Conservation (phyloP, 1,284 basidiomycete genomes). For the Sanguinoderma infundibulare region DNA sequence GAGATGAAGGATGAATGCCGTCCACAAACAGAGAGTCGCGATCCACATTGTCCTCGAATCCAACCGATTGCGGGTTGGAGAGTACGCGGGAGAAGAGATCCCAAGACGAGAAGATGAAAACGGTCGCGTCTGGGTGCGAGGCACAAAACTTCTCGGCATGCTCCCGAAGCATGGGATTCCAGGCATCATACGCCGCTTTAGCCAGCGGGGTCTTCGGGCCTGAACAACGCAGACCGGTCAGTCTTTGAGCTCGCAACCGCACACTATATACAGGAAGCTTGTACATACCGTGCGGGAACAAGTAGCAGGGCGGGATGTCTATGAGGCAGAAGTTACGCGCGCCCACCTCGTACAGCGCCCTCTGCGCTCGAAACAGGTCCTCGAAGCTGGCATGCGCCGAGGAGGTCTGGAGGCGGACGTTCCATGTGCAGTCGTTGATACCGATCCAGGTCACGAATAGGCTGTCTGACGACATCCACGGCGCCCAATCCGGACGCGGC, state of each 20-base stretch:
- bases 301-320: slow-evolving; percentile 58
- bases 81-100: slow-evolving; percentile 47
- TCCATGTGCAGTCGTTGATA: slow-evolving; percentile 60
- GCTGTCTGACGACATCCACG: too few relatives aligned
- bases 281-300: slow-evolving; percentile 12
- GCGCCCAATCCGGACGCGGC: too few relatives aligned
- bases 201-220: slow-evolving; percentile 8
- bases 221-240: too few relatives aligned
- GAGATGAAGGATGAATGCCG: slow-evolving; percentile 13
- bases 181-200: slow-evolving; percentile 33
- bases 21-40: slow-evolving; percentile 11
- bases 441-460: too few relatives aligned
- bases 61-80: slow-evolving; percentile 43
- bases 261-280: too few relatives aligned
- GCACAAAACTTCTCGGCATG: slow-evolving; percentile 40
- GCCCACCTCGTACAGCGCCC: slow-evolving; percentile 47
- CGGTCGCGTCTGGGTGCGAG: slow-evolving; percentile 46
- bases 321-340: slow-evolving; percentile 66
- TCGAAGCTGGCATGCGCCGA: slow-evolving; percentile 20
- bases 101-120: slow-evolving; percentile 52
- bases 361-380: slow-evolving; percentile 42
- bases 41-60: slow-evolving; percentile 35
- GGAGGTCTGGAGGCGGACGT: slow-evolving; percentile 20
- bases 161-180: slow-evolving; percentile 47
- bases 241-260: too few relatives aligned